Evolutionary conservation across 345 rosid genomes (phyloP), one percentile per base, ranked within the genome.

Genomic region (Nasturtium officinale): DNA sequence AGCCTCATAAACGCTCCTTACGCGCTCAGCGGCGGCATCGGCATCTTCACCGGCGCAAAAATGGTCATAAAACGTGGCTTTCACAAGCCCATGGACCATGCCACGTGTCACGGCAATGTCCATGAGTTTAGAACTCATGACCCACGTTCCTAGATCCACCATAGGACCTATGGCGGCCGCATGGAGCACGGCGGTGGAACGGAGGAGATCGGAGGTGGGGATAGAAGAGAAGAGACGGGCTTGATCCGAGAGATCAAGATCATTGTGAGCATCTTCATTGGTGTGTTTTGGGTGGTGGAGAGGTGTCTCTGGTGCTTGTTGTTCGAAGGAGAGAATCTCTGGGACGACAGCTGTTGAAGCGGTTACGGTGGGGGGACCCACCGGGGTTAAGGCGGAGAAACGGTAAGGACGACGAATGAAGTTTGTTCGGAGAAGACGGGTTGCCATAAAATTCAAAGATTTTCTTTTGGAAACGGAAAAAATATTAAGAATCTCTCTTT

Each of bases 11-110:
- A 85, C 55, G 74, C 64, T 83, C 79, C 72, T 56, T 1, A 87
- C 74, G 46, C 83, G 82, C 18, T 71, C 23, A 2, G 55, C 81
- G 0, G 85, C 92, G 67, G 87, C 91, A 9, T 28, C 37, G 2
- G 77, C 69, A 10, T 68, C 75, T 69, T 89, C 97, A 5, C 98
- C 98, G 3, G 89, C 97, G 20, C 96, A 91, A 37, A 94, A 94
- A 46, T 94, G 98, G 57, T 88, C 89, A 33, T 82, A 91, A 43
- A 91, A 85, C n/a, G 87, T 91, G 5, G 69, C 75, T 74, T 81
- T 83, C 0, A 91, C 74, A 7, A 72, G 35, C 13, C 58, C 69
- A 35, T 76, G 50, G 18, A 94, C 75, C 20, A 71, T 18, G 12
- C 78, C 85, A 16, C 96, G 85, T 10, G 80, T 58, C 48, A 80